A percentile compares a stretch with the other conserved stretches of the same genome.
Conservation (phyloP, 768 basidiomycete species). For the Zangia roseola region DNA sequence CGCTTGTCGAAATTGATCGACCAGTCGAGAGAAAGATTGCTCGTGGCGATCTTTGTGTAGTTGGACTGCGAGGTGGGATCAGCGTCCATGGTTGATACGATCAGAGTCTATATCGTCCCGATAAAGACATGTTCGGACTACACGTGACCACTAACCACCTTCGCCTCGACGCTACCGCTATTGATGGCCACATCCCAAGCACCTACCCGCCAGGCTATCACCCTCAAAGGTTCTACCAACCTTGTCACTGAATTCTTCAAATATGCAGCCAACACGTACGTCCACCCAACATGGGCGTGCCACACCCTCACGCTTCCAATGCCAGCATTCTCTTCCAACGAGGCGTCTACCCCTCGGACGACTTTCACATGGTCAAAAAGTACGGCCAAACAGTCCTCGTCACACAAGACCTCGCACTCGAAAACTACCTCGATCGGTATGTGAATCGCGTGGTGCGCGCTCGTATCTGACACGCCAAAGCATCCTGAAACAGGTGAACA, state of each 20-base stretch:
- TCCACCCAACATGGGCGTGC: slow-evolving; percentile 4
- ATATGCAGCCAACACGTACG: slow-evolving; percentile 96
- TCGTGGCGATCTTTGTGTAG: slow-evolving; percentile 47
- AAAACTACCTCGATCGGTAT: slow-evolving; percentile 88
- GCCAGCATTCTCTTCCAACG: slow-evolving; percentile 91
- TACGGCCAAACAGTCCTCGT: slow-evolving; percentile 96
- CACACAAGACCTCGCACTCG: slow-evolving; percentile 88
- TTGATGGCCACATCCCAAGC: slow-evolving; percentile 47
- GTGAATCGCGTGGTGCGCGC: no score
- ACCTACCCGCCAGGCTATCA: slow-evolving; percentile 71
- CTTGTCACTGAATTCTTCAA: slow-evolving; percentile 99
- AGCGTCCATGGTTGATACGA: no score
- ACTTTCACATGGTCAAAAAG: slow-evolving; percentile 99
- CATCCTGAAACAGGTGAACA: slow-evolving; percentile 88
- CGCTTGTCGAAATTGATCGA: slow-evolving; percentile 50
- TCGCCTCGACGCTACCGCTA: background rate
- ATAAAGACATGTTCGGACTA: no score
- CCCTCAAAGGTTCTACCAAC: slow-evolving; percentile 90
- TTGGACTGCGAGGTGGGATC: slow-evolving; percentile 59
- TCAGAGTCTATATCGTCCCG: no score
- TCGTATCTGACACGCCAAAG: slow-evolving; percentile 41
- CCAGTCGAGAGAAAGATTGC: slow-evolving; percentile 56
- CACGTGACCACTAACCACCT: slow-evolving; percentile 14
- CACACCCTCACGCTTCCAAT: background rate
- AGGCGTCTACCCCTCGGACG: slow-evolving; percentile 95